phyloP scores from a whole-genome alignment of 805 yeast species.

The Saccharomycopsis selenospora region DNA sequence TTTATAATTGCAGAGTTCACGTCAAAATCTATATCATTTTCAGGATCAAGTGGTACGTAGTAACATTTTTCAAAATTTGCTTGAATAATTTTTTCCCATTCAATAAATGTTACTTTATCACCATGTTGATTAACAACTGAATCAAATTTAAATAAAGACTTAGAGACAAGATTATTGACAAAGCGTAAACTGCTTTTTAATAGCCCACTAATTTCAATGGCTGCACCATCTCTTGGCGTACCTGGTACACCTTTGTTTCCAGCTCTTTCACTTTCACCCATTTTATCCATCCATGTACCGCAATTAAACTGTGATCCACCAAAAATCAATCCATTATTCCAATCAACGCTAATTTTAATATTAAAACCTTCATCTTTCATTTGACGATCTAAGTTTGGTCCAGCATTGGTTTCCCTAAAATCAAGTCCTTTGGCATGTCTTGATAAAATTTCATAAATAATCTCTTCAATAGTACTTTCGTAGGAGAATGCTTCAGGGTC shows the following conservation, averaged over 20 bases:
- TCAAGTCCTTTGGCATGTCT: conserved; percentile 86
- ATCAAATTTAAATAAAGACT: conserved; percentile 50
- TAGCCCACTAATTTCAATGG: conserved; percentile 83
- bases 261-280: conserved; percentile 90
- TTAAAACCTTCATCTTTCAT: conserved; percentile 92
- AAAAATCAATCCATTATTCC: conserved; percentile 79
- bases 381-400: conserved; percentile 77
- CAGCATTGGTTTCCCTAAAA: conserved; percentile 94
- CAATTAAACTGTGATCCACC: conserved; percentile 93
- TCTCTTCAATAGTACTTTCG: conserved; percentile 62
- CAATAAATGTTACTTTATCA: conserved; percentile 42
- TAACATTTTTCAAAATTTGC: conserved; percentile 72
- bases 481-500: conserved; percentile 72
- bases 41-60: conserved; percentile 62
- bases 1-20: conserved; percentile 62
- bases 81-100: conserved; percentile 69
- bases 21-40: conserved; percentile 53
- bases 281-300: conserved; percentile 99
- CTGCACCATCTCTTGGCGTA: conserved; percentile 97
- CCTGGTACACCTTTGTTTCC: conserved; percentile 91
- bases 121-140: conserved; percentile 57
- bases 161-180: conserved; percentile 49
- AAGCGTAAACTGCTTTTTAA: conserved; percentile 79
- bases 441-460: conserved; percentile 72
- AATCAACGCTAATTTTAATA: conserved; percentile 72